Evolutionary conservation across 2,329 filamentous ascomycete species (phyloP), one percentile per base, ranked within the genome.

Genomic region (Chaetothyriales sp.): DNA sequence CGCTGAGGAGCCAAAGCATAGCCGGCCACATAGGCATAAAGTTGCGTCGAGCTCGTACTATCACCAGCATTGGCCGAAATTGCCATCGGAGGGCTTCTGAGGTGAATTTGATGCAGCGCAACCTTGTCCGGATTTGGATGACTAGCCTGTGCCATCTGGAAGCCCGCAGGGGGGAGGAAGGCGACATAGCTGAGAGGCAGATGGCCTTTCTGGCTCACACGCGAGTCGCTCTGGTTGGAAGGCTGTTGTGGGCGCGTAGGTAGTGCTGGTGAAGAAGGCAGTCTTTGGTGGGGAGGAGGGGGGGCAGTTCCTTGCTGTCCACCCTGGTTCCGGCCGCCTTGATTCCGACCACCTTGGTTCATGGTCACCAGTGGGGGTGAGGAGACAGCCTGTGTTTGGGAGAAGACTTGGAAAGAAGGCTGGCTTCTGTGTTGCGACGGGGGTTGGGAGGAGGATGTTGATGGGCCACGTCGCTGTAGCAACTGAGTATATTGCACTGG

Each of bases 91-190:
- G 78, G 78, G 56, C 74, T 78, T 20, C 72, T 71, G 25, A 81
- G 65, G 59, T 78, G 69, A 44, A 73, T 72, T 63, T 81, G 77
- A 58, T 83, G 80, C 6, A 82, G 65, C n/a, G 71, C 73, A 25
- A 68, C 69, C 6, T 67, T 60, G 20, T 64, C 62, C 18, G 76
- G 71, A 51, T 73, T 66, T 3, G 73, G 69, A 20, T 51, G 44
- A 5, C 50, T 51, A 10, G 47, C 39, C 32, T 49, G 47, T 9
- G 39, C 18, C 28, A 43, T 18, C 26, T 49, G 28, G 18, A 18
- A 42, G 18, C 32, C 32, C 9, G 9, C 8, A 5, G 47, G 28
- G 5, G 47, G 47, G 8, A 49, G 19, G 19, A 49, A 20, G 20
- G 28, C 5, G 3, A n/a, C 43, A 10, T 20, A 20, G 43, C 10